Conservation (phyloP, 208 protist genomes). For the Leishmania mexicana region DNA sequence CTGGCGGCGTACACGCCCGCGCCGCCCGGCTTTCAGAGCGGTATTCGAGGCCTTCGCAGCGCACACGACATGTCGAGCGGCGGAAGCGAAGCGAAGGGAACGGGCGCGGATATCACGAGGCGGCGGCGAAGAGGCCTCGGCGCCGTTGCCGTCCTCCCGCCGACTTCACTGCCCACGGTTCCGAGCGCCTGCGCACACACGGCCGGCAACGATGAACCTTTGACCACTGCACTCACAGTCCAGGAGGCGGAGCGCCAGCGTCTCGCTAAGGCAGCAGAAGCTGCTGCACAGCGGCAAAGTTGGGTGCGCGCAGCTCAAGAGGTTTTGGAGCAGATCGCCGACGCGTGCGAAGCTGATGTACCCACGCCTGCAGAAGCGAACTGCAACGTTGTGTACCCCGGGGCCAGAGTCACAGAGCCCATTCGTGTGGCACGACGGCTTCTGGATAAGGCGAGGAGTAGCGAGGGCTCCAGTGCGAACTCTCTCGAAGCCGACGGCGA, state of each 20-base stretch:
- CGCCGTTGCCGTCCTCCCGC: constrained; percentile 12
- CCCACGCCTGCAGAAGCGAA: neutral
- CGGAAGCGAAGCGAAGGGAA: neutral
- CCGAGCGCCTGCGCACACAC: neutral
- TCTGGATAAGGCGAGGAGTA: neutral
- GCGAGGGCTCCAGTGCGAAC: neutral
- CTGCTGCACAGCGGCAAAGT: neutral
- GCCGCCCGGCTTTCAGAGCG: constrained; percentile 18
- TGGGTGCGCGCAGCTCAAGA: neutral
- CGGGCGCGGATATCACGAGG: neutral
- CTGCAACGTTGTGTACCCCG: neutral
- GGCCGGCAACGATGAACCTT: neutral
- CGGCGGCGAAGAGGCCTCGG: constrained; percentile 24
- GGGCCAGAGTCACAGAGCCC: neutral
- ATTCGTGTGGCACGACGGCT: neutral
- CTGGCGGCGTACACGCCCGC: constrained; percentile 5
- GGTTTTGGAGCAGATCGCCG: neutral
- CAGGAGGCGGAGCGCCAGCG: constrained; percentile 2
- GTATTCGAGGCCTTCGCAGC: constrained; percentile 19
- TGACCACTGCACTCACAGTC: neutral
- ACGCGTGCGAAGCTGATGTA: neutral
- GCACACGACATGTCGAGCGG: neutral
- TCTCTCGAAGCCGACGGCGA: neutral
- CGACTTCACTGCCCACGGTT: neutral
- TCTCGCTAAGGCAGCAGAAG: neutral